phyloP scores from a whole-genome alignment of 163 green algal genomes.

The Volvox carteri region DNA sequence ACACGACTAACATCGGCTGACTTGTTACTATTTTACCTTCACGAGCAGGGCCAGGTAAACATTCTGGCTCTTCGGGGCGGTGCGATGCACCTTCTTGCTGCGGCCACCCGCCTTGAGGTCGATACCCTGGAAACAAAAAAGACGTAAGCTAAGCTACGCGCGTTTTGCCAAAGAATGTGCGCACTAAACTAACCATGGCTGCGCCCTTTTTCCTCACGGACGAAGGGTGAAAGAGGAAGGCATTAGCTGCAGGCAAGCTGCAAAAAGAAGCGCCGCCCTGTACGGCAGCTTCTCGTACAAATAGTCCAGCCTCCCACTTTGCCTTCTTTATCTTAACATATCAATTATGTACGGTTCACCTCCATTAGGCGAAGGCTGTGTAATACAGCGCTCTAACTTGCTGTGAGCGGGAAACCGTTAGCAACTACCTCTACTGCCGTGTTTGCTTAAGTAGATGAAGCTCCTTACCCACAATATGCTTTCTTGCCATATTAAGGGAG shows the following conservation, averaged over 20 bases:
- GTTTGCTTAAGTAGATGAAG: conserved; percentile 85
- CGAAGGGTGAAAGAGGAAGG: conserved; percentile 52
- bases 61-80: conserved; percentile 97
- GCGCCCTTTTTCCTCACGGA: conserved; percentile 56
- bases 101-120: conserved; percentile 97
- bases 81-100: conserved; percentile 94
- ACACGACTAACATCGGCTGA: not conserved
- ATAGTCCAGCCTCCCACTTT: no score
- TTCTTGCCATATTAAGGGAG: conserved; percentile 95
- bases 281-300: conserved; percentile 15
- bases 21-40: conserved; percentile 84
- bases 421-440: not conserved
- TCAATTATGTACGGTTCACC: no score
- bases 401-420: not conserved
- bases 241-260: not conserved
- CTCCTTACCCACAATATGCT: conserved; percentile 99
- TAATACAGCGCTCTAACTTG: not conserved
- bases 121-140: conserved; percentile 90
- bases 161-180: not conserved
- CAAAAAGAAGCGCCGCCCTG: conserved; percentile 37
- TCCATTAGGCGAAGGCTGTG: no score
- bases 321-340: no score
- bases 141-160: not conserved
- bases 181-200: conserved; percentile 39
- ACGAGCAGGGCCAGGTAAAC: conserved; percentile 99